These are phyloP conservation scores for Pueraria montana DNA, from an alignment of 306 rosid species.

Conservation along the genomic window DNA sequence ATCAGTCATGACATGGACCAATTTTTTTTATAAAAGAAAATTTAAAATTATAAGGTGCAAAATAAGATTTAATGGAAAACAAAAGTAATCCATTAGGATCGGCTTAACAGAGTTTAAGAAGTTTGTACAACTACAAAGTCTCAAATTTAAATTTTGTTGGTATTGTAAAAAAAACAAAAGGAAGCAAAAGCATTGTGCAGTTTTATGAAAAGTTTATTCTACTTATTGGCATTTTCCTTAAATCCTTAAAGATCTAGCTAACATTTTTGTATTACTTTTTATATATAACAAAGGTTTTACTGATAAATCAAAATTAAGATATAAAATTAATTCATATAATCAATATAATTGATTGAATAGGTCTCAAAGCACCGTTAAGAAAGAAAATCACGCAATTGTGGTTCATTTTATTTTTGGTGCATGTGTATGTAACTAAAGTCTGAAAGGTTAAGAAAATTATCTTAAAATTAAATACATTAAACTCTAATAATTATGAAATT, in stretches of 20 bases:
- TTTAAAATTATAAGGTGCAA: neutral
- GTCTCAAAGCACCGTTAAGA: neutral
- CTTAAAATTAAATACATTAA: neutral
- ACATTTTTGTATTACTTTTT: neutral
- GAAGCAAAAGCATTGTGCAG: too few relatives aligned
- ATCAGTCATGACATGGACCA: neutral
- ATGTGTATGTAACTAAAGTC: neutral
- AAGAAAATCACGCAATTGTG: neutral
- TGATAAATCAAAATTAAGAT: neutral
- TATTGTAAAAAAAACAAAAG: too few relatives aligned
- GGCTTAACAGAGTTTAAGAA: too few relatives aligned
- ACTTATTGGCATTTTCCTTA: too few relatives aligned
- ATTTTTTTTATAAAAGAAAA: neutral
- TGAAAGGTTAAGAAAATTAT: neutral
- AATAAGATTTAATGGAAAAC: neutral
- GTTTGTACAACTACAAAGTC: too few relatives aligned
- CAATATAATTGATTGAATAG: too few relatives aligned
- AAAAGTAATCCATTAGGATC: too few relatives aligned
- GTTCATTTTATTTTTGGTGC: neutral
- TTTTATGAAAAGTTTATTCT: too few relatives aligned
- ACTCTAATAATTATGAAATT: neutral
- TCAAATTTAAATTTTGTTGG: too few relatives aligned
- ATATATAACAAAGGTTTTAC: neutral
- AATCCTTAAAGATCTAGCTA: neutral
- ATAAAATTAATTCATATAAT: neutral